Conservation (phyloP, 2,329 filamentous ascomycete species). For the Zasmidium citrigriseum region DNA sequence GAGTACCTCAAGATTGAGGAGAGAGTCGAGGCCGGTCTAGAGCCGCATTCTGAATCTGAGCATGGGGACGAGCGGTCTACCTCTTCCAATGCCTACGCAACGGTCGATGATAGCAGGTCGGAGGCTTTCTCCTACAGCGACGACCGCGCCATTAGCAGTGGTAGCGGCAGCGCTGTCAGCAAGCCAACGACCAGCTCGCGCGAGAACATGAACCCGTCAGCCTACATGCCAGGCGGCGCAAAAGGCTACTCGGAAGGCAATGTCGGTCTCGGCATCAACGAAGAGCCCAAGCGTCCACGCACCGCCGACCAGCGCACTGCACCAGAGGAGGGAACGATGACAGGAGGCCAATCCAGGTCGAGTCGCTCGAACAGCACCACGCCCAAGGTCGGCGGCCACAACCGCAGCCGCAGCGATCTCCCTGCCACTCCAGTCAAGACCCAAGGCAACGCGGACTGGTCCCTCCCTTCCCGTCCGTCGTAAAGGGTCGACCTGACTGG, state of each 20-base stretch:
- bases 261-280: conserved; percentile 21
- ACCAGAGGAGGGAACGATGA: conserved; percentile 8
- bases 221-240: conserved; percentile 26
- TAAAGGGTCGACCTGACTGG: background rate
- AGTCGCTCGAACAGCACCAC: conserved; percentile 21
- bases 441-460: conserved; percentile 15
- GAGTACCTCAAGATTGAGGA: conserved; percentile 37
- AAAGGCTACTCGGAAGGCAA: conserved; percentile 14
- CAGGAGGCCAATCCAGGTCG: conserved; percentile 14
- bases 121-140: conserved; percentile 15
- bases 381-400: conserved; percentile 19
- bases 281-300: conserved; percentile 16
- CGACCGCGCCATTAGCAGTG: conserved; percentile 23
- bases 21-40: conserved; percentile 26
- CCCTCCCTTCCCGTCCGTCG: conserved; percentile 9
- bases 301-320: conserved; percentile 20
- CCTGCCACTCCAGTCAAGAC: conserved; percentile 20
- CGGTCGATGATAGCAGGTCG: conserved; percentile 14
- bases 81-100: conserved; percentile 17
- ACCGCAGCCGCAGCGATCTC: conserved; percentile 24
- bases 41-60: conserved; percentile 10
- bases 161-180: conserved; percentile 18
- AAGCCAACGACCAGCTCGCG: conserved; percentile 14
- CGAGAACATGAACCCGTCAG: conserved; percentile 22
- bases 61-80: conserved; percentile 19